Conservation (phyloP, 495 filamentous ascomycete species). For the Ramalina intermedia region DNA sequence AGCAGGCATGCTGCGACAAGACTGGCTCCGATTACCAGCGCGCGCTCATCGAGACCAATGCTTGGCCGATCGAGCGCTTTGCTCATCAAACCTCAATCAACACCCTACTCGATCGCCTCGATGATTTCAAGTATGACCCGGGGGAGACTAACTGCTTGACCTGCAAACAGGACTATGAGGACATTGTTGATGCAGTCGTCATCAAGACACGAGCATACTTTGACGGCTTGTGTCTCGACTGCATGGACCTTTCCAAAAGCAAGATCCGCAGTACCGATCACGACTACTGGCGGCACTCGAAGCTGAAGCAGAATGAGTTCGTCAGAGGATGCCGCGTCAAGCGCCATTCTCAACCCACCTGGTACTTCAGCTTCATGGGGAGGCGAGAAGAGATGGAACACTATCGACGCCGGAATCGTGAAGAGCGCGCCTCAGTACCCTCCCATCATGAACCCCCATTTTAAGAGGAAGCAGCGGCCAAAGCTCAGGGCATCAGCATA, state of each 20-base stretch:
- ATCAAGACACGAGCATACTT: conserved; percentile 4
- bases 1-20: conserved; percentile 2
- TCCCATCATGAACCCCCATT: no score
- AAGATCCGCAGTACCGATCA: conserved; percentile 9
- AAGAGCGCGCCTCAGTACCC: no score
- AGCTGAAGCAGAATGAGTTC: conserved; percentile 6
- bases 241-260: conserved; percentile 13
- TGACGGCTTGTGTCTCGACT: conserved; percentile 20
- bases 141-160: not conserved
- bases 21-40: conserved; percentile 7
- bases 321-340: conserved; percentile 8
- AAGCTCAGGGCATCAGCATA: no score
- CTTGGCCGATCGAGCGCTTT: conserved; percentile 11
- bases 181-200: not conserved
- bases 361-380: conserved; percentile 17
- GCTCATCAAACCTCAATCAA: not conserved
- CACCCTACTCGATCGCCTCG: not conserved
- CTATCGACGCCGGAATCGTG: not conserved
- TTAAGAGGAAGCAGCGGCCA: no score
- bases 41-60: not conserved
- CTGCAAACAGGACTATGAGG: conserved; percentile 4
- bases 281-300: conserved; percentile 15
- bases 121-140: conserved; percentile 1
- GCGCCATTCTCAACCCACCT: conserved; percentile 12
- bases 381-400: conserved; percentile 10